Evolutionary conservation across 2,329 filamentous ascomycete genomes (phyloP), one percentile per base, ranked within the genome.

Genomic region (Aureobasidium sp.): DNA sequence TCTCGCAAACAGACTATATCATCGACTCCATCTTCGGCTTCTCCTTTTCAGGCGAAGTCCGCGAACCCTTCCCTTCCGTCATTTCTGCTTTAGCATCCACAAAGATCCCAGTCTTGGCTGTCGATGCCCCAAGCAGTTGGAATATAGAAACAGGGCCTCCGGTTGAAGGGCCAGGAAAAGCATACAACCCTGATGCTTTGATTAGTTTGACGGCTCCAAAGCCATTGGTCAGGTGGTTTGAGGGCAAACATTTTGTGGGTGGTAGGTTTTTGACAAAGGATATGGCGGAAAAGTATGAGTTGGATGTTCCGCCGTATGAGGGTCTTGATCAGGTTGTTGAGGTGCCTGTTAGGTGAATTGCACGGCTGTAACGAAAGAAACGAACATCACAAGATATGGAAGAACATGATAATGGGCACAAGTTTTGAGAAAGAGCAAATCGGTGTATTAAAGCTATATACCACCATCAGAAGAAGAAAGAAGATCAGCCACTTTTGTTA

Each of bases 11-110:
- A 2, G 88, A 97, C 71, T 89, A 96, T 66, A 77, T 99, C 59
- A 79, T 99, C 62, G 94, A 99, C 74, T 91, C 94, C 10, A 90
- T 99, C 64, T 99, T 99, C 71, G 88, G 90, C 8, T 99, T 99
- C 77, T 94, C 89, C 64, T 99, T 99, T 77, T 87, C 86, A 1
- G 93, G 92, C 7, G 87, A 94, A 66, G 87, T 99, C 59, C 86
- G 94, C n/a, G 90, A 96, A 66, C 94, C 94, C 1, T 99, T 97
- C 71, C 86, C 87, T 0, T 81, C 81, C 0, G 88, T 97, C 14
- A 95, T 99, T 67, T 78, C 82, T 64, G 85, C 88, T 8, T 80
- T 99, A 41, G 84, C 90, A 67, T 81, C 86, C 45, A 88, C 89
- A 5, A 81, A 81, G 29, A 70, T 94, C 7, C 89, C 91, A 0